Percentiles rank a stretch among this genome's conserved stretches.
phyloP scores from a whole-genome alignment of 2,329 filamentous ascomycete species.

The Pseudofabraea citricarpa region DNA sequence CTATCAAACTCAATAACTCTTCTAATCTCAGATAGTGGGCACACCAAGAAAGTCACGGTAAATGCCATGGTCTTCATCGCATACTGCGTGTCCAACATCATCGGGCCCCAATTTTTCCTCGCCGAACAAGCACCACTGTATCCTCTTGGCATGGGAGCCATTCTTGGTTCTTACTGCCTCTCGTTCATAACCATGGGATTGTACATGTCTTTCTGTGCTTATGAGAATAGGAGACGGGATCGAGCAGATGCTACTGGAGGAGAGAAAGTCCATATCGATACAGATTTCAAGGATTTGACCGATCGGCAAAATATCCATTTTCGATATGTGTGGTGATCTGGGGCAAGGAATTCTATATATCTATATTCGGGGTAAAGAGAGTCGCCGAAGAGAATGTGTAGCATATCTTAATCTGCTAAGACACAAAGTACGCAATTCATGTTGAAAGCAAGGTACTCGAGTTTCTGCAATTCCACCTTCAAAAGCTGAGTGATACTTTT shows the following conservation, averaged over 20 bases:
- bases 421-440: too few relatives aligned
- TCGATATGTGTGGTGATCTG: conserved; percentile 2
- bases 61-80: conserved; percentile 34
- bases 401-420: too few relatives aligned
- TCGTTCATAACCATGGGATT: conserved; percentile 25
- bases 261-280: background rate
- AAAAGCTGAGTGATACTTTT: too few relatives aligned
- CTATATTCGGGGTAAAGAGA: too few relatives aligned
- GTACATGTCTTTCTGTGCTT: conserved; percentile 27
- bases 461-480: too few relatives aligned
- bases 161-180: conserved; percentile 30
- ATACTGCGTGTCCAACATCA: conserved; percentile 15
- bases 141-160: conserved; percentile 47
- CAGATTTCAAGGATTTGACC: conserved; percentile 3
- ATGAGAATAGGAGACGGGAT: conserved; percentile 29
- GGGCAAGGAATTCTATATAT: too few relatives aligned
- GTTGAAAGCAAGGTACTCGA: too few relatives aligned
- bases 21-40: conserved; percentile 29
- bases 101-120: conserved; percentile 56
- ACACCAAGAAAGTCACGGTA: conserved; percentile 39
- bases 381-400: too few relatives aligned
- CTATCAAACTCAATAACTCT: too few relatives aligned
- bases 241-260: background rate
- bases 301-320: conserved; percentile 1
- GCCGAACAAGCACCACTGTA: conserved; percentile 51